Evolutionary conservation across 306 rosid species (phyloP).

Genomic region (Prunus mira): DNA sequence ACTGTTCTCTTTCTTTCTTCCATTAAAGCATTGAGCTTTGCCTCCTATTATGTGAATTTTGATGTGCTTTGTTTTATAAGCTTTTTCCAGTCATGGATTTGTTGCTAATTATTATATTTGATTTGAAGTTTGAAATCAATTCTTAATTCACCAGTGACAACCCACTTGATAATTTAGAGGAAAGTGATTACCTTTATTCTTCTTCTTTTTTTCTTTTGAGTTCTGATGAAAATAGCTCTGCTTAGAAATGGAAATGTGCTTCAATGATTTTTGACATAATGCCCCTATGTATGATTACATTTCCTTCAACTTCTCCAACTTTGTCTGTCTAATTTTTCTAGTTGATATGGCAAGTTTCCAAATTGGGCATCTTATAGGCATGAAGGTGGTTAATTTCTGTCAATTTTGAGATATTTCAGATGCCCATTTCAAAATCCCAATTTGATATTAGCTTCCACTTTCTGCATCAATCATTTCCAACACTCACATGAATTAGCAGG

Average conservation of each 20-base stretch:
- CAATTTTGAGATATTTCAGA: not conserved
- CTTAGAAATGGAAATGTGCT: not conserved
- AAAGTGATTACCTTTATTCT: not conserved
- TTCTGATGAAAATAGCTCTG: not conserved
- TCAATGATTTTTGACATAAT: not conserved
- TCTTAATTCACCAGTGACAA: not conserved
- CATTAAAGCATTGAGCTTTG: not conserved
- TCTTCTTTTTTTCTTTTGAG: no score
- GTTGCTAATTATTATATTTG: not conserved
- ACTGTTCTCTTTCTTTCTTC: not conserved
- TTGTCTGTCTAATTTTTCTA: not conserved
- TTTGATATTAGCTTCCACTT: not conserved
- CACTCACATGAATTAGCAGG: conserved; percentile 42
- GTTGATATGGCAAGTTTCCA: not conserved
- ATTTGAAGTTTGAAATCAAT: not conserved
- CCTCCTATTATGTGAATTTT: not conserved
- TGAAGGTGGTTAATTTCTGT: not conserved
- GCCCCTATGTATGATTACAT: not conserved
- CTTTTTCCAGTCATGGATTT: not conserved
- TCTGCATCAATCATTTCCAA: conserved; percentile 4
- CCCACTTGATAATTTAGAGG: not conserved
- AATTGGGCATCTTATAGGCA: not conserved
- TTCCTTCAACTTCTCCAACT: not conserved
- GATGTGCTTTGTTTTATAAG: not conserved
- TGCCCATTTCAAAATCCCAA: not conserved